Evolutionary conservation across 768 basidiomycete species (phyloP), one percentile per base, ranked within the genome.

Genomic region (Ramaria sp.): DNA sequence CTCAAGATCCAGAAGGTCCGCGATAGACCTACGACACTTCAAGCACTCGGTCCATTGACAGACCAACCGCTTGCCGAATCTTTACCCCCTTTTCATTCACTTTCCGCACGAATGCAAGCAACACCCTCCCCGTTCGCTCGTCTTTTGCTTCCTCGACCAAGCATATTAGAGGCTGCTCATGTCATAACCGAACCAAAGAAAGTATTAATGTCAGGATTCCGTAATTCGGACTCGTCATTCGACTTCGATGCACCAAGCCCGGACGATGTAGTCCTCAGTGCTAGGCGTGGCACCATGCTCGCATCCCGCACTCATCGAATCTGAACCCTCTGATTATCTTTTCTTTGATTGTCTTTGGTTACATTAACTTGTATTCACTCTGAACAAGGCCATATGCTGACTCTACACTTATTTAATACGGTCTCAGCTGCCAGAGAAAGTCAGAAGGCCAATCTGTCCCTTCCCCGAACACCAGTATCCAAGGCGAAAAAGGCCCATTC

Each of bases 191-290:
- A 49, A 22, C 48, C 27, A 15, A 2, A 31, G 48, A 49, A 49
- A 20, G 1, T 30, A 34, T n/a, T 6, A 24, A 15, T 19, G 22
- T 17, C 27, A 27, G 22, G 38, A 17, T 6, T 15, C 13, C 15
- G 24, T 46, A 24, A 10, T 19, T 47, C 7, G 7, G 11, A 42
- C 27, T 37, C 39, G 10, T 13, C 72, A 2, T 90, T 89, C 66
- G 71, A 81, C 10, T 91, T 93, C 65, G 82, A 92, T 60, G 78
- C 76, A 22, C 90, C 89, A 37, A 96, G 93, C 69, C 95, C 95
- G 20, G 95, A 98, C 63, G 95, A 97, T 64, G 71, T 89, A 60
- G 83, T 97, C 9, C 73, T 88, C 63, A 81, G 81, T 62, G 89
- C 91, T 54, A 81, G 91, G 50, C 82, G 79, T 53, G 88, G 88